Percentiles rank a stretch among this genome's conserved stretches.
These are phyloP conservation scores for Colletotrichum limetticola DNA, from an alignment of 2,329 filamentous ascomycete genomes.

Conservation along the genomic window DNA sequence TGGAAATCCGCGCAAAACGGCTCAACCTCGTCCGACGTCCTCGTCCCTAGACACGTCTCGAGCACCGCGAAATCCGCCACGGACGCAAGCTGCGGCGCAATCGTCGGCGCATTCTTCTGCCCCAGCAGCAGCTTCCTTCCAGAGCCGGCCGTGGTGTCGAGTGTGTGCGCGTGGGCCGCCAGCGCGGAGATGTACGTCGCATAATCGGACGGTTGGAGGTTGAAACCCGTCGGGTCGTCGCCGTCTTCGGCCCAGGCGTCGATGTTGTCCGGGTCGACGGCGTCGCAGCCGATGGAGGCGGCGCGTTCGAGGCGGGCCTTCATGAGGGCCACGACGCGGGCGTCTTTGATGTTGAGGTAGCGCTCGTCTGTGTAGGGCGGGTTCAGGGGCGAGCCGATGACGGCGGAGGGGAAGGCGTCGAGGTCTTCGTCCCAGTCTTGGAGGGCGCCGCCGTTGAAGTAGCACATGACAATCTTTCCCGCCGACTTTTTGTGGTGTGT, in stretches of 20 bases:
- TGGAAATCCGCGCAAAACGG: conserved; percentile 45
- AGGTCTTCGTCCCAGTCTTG: conserved; percentile 41
- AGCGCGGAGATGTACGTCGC: conserved; percentile 43
- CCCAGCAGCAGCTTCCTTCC: conserved; percentile 42
- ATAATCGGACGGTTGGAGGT: conserved; percentile 42
- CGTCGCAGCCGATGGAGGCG: conserved; percentile 44
- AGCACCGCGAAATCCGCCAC: conserved; percentile 48
- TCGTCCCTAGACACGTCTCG: conserved; percentile 44
- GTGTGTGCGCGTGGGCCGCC: conserved; percentile 43
- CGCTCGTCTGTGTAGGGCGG: conserved; percentile 42
- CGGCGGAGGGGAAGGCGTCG: conserved; percentile 38
- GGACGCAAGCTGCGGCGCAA: conserved; percentile 40
- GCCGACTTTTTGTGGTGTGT: conserved; percentile 16
- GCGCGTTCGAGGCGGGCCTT: conserved; percentile 43
- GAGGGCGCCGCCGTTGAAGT: conserved; percentile 46
- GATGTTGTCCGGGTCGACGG: conserved; percentile 48
- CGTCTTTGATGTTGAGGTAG: conserved; percentile 43
- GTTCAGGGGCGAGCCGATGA: conserved; percentile 40
- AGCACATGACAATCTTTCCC: conserved; percentile 46
- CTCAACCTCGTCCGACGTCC: conserved; percentile 37
- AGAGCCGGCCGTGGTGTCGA: conserved; percentile 39
- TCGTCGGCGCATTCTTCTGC: conserved; percentile 47
- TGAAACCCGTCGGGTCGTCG: conserved; percentile 43
- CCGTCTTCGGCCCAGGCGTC: conserved; percentile 43
- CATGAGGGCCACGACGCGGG: conserved; percentile 42